These are phyloP conservation scores for Craterostigma plantagineum DNA, from an alignment of 257 asterid species.

Conservation along the genomic window DNA sequence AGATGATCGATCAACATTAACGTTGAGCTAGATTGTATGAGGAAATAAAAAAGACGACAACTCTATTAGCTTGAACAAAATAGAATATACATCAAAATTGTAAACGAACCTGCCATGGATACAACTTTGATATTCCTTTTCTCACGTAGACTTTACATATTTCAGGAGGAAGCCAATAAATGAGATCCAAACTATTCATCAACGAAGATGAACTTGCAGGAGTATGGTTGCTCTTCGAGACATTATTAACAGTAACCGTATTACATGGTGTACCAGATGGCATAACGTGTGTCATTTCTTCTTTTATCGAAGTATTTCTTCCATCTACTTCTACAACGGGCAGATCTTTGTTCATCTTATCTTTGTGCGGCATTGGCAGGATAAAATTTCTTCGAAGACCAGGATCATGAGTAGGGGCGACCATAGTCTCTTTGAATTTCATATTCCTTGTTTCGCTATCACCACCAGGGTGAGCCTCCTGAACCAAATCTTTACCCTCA, in stretches of 20 bases:
- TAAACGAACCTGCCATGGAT: slow-evolving; percentile 75
- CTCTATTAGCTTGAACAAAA: slow-evolving; percentile 1
- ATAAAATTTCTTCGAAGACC: slow-evolving; percentile 9
- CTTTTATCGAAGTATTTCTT: neutral
- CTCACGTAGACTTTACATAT: slow-evolving; percentile 60
- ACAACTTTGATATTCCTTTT: slow-evolving; percentile 71
- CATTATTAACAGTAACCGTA: slow-evolving; percentile 14
- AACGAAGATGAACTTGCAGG: slow-evolving; percentile 40
- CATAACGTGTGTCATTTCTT: neutral
- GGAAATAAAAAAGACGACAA: too few species aligned
- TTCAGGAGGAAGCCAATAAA: slow-evolving; percentile 82
- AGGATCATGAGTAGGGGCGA: slow-evolving; percentile 18
- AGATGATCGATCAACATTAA: too few species aligned
- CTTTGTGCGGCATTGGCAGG: slow-evolving; percentile 10
- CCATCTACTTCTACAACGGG: slow-evolving; percentile 17
- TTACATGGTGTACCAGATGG: slow-evolving; percentile 21
- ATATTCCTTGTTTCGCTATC: slow-evolving; percentile 5
- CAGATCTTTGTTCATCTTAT: slow-evolving; percentile 11
- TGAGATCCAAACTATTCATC: slow-evolving; percentile 51
- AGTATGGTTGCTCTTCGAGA: slow-evolving; percentile 26
- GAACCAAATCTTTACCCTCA: slow-evolving; percentile 30
- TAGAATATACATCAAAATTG: slow-evolving; percentile 9
- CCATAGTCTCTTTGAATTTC: slow-evolving; percentile 10
- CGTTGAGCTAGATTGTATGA: too few species aligned
- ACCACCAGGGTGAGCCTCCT: slow-evolving; percentile 19